A percentile compares a stretch with the other conserved stretches of the same genome.
Conservation (phyloP, 2,329 filamentous ascomycete genomes). For the Plenodomus biglobosus region DNA sequence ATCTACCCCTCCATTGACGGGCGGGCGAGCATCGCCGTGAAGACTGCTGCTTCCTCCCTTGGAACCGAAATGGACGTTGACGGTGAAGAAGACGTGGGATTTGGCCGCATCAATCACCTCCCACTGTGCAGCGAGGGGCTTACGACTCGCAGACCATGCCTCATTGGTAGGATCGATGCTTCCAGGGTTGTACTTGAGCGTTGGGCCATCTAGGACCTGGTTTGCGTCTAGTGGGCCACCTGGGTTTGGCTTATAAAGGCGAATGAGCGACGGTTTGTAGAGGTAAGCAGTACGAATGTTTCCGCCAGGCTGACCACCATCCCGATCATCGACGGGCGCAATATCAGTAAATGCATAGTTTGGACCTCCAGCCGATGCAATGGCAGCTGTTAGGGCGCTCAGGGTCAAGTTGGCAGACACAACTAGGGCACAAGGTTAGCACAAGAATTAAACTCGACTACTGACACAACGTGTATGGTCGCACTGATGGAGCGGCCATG, state of each 20-base stretch:
- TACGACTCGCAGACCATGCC: conserved; percentile 64
- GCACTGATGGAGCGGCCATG: not conserved
- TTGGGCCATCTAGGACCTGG: conserved; percentile 59
- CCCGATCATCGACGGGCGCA: conserved; percentile 59
- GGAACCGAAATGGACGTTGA: conserved; percentile 69
- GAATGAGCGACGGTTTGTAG: conserved; percentile 63
- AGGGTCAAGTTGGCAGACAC: conserved; percentile 62
- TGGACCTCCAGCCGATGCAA: conserved; percentile 53
- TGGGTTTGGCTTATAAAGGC: conserved; percentile 61
- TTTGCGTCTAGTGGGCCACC: conserved; percentile 59
- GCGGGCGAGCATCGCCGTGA: conserved; percentile 66
- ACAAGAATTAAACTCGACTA: not conserved
- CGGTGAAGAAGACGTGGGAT: conserved; percentile 60
- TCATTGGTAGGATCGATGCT: conserved; percentile 63
- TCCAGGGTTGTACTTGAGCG: conserved; percentile 69
- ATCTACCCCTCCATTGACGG: conserved; percentile 65
- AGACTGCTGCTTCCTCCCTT: conserved; percentile 67
- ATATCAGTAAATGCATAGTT: conserved; percentile 63
- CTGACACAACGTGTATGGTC: not conserved
- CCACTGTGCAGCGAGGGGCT: conserved; percentile 69
- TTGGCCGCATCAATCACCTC: conserved; percentile 53
- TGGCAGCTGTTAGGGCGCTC: conserved; percentile 55
- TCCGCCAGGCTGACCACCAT: conserved; percentile 68
- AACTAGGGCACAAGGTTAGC: conserved; percentile 26
- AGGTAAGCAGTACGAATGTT: conserved; percentile 73